Conservation (phyloP, 495 filamentous ascomycete species). For the Trichoderma reesei region DNA sequence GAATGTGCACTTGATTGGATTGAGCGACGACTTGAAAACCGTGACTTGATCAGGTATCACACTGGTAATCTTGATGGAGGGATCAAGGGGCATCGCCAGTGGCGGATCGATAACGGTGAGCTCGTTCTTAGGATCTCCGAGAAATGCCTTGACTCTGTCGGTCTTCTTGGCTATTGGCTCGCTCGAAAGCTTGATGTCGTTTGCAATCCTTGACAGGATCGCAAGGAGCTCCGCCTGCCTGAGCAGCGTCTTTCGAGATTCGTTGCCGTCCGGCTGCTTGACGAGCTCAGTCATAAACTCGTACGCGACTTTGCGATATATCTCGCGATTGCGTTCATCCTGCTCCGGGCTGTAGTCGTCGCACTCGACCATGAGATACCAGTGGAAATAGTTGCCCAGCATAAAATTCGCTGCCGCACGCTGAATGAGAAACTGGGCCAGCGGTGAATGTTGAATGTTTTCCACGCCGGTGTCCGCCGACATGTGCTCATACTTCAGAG, state of each 20-base stretch:
- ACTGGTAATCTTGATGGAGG: slow-evolving; percentile 65
- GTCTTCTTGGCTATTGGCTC: slow-evolving; percentile 70
- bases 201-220: slow-evolving; percentile 79
- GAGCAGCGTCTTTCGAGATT: slow-evolving; percentile 62
- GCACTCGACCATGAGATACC: slow-evolving; percentile 95
- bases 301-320: slow-evolving; percentile 86
- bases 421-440: slow-evolving; percentile 81
- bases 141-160: slow-evolving; percentile 67
- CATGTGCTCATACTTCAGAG: slow-evolving; percentile 87
- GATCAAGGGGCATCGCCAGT: slow-evolving; percentile 81
- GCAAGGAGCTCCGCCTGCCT: slow-evolving; percentile 85
- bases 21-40: slow-evolving; percentile 92
- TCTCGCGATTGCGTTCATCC: slow-evolving; percentile 57
- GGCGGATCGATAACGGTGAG: slow-evolving; percentile 73
- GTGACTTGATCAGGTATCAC: slow-evolving; percentile 75
- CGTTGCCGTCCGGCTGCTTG: slow-evolving; percentile 49
- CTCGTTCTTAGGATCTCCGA: slow-evolving; percentile 86
- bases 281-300: slow-evolving; percentile 87
- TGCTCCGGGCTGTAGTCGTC: slow-evolving; percentile 73
- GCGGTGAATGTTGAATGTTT: slow-evolving; percentile 64
- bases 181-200: slow-evolving; percentile 74
- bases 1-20: slow-evolving; percentile 84
- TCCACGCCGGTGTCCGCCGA: slow-evolving; percentile 17
- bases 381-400: slow-evolving; percentile 90
- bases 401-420: slow-evolving; percentile 77